Conservation (phyloP, 176 grass and related monocot species). For the Triticum turgidum region DNA sequence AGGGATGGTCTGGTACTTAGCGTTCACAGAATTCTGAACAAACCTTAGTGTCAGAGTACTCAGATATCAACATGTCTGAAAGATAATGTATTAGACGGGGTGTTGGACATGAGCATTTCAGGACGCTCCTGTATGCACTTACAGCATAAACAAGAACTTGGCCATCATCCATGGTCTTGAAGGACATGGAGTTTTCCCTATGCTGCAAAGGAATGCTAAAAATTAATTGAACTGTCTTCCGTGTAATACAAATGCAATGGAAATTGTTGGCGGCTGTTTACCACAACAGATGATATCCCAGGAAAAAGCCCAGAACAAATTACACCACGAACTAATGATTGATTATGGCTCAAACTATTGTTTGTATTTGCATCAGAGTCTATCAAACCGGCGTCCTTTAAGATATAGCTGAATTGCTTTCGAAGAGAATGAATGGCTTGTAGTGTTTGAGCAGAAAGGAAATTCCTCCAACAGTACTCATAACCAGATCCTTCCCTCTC, state of each 20-base stretch:
- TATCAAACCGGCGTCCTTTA: slow-evolving; percentile 82
- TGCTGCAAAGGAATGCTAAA: slow-evolving; percentile 58
- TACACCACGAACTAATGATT: slow-evolving; percentile 85
- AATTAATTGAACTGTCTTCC: not conserved
- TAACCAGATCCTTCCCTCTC: slow-evolving; percentile 92
- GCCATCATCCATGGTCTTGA: slow-evolving; percentile 99
- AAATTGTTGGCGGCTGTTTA: slow-evolving; percentile 26
- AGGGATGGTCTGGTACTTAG: slow-evolving; percentile 89
- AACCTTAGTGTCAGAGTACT: slow-evolving; percentile 21
- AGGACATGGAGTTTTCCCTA: slow-evolving; percentile 95
- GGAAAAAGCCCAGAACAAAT: slow-evolving; percentile 94
- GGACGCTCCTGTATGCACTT: slow-evolving; percentile 32
- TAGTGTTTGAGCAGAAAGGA: slow-evolving; percentile 90
- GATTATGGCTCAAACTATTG: slow-evolving; percentile 94
- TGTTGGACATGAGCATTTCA: not conserved
- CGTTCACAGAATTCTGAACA: slow-evolving; percentile 85
- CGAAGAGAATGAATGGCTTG: slow-evolving; percentile 93
- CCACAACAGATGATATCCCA: slow-evolving; percentile 92
- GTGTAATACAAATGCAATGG: slow-evolving; percentile 1
- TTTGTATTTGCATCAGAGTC: slow-evolving; percentile 61
- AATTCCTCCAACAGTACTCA: slow-evolving; percentile 98
- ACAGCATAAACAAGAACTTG: slow-evolving; percentile 97
- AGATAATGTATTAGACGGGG: not conserved
- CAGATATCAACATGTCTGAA: not conserved
- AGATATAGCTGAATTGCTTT: slow-evolving; percentile 92